Percentiles rank a stretch among this genome's conserved stretches.
phyloP scores from a whole-genome alignment of 2,329 filamentous ascomycete species.

The Botrytis tulipae region DNA sequence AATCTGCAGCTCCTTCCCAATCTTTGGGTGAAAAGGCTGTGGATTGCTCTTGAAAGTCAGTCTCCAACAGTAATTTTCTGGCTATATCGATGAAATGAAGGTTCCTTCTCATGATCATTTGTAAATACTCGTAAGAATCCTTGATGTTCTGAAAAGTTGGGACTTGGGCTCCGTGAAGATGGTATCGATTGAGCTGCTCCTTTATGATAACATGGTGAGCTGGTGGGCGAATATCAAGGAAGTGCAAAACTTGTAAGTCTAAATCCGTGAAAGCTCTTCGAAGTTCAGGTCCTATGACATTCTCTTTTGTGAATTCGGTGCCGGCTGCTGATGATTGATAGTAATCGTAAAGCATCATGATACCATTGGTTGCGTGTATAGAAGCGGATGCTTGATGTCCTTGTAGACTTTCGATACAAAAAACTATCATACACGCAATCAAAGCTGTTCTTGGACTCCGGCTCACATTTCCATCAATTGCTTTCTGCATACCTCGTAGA shows the following conservation, averaged over 20 bases:
- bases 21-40: not conserved
- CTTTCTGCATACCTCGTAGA: conserved; percentile 16
- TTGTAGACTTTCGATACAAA: conserved; percentile 23
- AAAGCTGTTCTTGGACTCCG: conserved; percentile 16
- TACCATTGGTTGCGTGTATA: conserved; percentile 12
- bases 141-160: conserved; percentile 11
- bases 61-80: not conserved
- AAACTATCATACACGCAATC: conserved; percentile 21
- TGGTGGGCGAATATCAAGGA: conserved; percentile 6
- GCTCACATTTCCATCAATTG: not conserved
- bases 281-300: conserved; percentile 4
- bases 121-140: conserved; percentile 18
- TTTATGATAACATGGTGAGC: not conserved
- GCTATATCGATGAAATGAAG: conserved; percentile 21
- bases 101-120: conserved; percentile 23
- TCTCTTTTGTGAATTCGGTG: not conserved
- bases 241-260: conserved; percentile 21
- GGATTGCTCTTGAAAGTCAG: not conserved
- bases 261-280: conserved; percentile 6
- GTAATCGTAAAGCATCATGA: conserved; percentile 11
- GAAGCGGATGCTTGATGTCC: conserved; percentile 22
- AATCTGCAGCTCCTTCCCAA: not conserved
- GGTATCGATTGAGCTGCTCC: not conserved
- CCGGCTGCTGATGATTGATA: not conserved
- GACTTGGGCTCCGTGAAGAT: not conserved